phyloP scores from a whole-genome alignment of 2,329 filamentous ascomycete species.

The Thielaviopsis cerberus region DNA sequence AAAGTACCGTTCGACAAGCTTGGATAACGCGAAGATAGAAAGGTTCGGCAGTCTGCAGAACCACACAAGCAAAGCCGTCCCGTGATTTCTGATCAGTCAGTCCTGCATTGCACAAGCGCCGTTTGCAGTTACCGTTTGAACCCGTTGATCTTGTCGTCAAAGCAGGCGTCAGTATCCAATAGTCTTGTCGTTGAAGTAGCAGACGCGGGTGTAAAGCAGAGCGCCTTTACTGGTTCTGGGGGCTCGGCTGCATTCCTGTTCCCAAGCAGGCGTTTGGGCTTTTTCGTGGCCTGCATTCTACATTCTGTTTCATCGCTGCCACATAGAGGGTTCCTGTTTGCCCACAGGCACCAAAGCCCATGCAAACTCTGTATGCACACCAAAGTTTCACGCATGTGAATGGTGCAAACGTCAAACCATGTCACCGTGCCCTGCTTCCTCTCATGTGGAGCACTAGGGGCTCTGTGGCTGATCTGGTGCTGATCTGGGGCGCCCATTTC shows the following conservation, averaged over 20 bases:
- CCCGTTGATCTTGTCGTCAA: too few species aligned
- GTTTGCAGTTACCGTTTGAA: too few species aligned
- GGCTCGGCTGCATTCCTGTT: neutral
- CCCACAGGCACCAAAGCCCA: neutral
- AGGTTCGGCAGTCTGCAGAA: too few species aligned
- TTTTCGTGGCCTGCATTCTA: neutral
- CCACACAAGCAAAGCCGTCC: too few species aligned
- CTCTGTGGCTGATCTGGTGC: neutral
- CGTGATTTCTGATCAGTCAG: too few species aligned
- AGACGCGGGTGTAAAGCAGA: too few species aligned
- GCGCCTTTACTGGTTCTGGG: neutral
- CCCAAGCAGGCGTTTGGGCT: neutral
- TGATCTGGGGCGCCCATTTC: too few species aligned
- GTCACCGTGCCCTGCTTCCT: neutral
- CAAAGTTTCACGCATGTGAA: neutral
- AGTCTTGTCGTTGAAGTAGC: too few species aligned
- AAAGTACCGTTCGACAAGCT: neutral
- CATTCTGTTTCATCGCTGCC: neutral
- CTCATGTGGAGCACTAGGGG: neutral
- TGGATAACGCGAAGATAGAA: too few species aligned
- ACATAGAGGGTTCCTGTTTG: neutral
- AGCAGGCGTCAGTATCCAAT: too few species aligned
- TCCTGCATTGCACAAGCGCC: too few species aligned
- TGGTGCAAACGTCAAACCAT: neutral
- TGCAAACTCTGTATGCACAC: too few species aligned